Percentiles rank a stretch among this genome's conserved stretches.
Conservation (phyloP, 345 rosid genomes). For the Erucastrum elatum region DNA sequence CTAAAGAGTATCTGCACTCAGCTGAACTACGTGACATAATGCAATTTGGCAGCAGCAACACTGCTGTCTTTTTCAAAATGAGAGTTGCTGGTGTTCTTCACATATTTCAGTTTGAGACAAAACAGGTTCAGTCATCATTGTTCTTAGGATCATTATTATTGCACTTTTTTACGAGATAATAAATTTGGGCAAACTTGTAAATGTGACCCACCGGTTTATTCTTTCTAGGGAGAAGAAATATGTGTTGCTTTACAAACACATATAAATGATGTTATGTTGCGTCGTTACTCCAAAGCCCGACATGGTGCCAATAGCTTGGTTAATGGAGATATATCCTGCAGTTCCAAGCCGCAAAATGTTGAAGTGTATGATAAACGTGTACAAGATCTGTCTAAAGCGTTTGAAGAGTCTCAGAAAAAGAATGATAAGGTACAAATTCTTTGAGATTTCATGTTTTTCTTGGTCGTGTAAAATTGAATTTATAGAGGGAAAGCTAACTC, state of each 20-base stretch:
- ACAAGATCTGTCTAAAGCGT: constrained; percentile 73
- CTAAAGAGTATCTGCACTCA: constrained; percentile 93
- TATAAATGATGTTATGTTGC: constrained; percentile 97
- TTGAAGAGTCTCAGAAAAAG: constrained; percentile 76
- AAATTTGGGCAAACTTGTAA: constrained; percentile 17
- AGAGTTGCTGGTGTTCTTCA: constrained; percentile 99
- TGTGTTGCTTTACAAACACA: constrained; percentile 99
- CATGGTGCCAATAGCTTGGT: constrained; percentile 58
- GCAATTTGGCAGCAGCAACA: constrained; percentile 98
- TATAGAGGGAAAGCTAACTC: constrained; percentile 3
- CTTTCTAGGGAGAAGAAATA: constrained; percentile 88
- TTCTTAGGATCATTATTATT: not conserved
- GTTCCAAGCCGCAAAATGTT: constrained; percentile 54
- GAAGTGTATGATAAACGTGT: constrained; percentile 75
- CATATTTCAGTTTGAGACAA: constrained; percentile 94
- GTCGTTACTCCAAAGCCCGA: constrained; percentile 96
- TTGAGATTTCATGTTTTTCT: constrained; percentile 8
- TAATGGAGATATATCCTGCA: constrained; percentile 71
- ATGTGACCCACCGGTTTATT: constrained; percentile 9
- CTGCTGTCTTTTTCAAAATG: constrained; percentile 98
- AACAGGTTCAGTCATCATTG: constrained; percentile 63
- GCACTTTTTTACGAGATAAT: not conserved
- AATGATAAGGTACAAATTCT: constrained; percentile 53
- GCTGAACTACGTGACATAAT: constrained; percentile 96
- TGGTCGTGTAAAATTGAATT: constrained; percentile 2